Evolutionary conservation across 305 asterid genomes (phyloP).

Genomic region (Fraxinus baroniana): DNA sequence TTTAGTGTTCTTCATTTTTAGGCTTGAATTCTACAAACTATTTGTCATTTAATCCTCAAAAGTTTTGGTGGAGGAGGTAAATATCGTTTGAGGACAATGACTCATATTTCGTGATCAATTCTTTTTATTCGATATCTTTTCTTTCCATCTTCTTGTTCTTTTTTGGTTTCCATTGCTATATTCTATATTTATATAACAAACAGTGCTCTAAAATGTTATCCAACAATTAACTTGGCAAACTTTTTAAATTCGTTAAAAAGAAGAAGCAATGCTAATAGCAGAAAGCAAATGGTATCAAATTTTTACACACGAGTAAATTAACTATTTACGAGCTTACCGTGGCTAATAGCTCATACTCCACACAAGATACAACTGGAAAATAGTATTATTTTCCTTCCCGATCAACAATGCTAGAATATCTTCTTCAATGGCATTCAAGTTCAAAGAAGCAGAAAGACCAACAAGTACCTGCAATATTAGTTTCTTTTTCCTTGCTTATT

Average conservation of each 20-base stretch:
- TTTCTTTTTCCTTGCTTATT: neutral
- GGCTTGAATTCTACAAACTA: no score
- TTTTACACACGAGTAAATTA: neutral
- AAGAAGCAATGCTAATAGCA: neutral
- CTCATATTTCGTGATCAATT: no score
- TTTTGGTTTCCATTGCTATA: no score
- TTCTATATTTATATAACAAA: no score
- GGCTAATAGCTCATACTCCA: conserved; percentile 74
- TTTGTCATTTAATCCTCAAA: no score
- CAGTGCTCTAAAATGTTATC: neutral
- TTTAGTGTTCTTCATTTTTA: no score
- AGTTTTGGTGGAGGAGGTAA: no score
- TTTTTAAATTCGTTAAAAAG: neutral
- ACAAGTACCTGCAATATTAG: conserved; percentile 56
- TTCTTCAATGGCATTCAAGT: conserved; percentile 64
- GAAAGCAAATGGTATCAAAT: neutral
- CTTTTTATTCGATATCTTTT: no score
- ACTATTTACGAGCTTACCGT: conserved; percentile 47
- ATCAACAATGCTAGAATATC: conserved; percentile 62
- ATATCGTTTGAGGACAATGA: no score
- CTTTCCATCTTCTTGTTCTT: no score
- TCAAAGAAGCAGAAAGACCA: no score
- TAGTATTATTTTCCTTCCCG: conserved; percentile 38
- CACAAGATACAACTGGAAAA: conserved; percentile 64
- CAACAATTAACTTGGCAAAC: neutral